phyloP scores from a whole-genome alignment of 2,329 filamentous ascomycete species.

The Cladophialophora immunda region DNA sequence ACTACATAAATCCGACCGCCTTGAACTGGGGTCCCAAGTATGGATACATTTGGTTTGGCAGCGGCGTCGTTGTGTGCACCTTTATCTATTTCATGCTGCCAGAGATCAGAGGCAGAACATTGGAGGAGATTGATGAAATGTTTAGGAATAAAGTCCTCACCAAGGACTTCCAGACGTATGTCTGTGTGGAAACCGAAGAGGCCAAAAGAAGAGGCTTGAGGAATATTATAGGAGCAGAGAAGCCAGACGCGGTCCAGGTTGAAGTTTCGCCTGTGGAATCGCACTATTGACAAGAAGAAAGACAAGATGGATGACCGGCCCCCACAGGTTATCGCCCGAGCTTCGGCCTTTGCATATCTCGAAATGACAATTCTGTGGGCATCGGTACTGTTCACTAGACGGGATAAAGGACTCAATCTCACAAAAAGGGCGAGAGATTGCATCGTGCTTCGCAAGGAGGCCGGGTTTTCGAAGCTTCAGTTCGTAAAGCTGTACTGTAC shows the following conservation, averaged over 20 bases:
- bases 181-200: constrained; percentile 4
- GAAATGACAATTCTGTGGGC: too few species aligned
- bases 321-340: too few species aligned
- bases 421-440: too few species aligned
- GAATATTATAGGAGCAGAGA: not conserved
- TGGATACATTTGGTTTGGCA: constrained; percentile 26
- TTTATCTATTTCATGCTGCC: constrained; percentile 65
- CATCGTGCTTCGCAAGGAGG: too few species aligned
- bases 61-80: constrained; percentile 53
- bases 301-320: too few species aligned
- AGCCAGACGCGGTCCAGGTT: not conserved
- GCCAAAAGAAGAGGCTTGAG: not conserved
- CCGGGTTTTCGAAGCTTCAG: too few species aligned
- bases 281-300: too few species aligned
- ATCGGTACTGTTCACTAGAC: too few species aligned
- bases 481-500: too few species aligned
- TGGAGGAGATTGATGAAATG: constrained; percentile 65
- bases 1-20: constrained; percentile 29
- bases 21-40: constrained; percentile 28
- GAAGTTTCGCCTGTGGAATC: not conserved
- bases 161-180: constrained; percentile 18
- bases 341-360: too few species aligned
- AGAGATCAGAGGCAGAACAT: constrained; percentile 64
- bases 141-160: constrained; percentile 48
- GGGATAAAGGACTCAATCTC: too few species aligned